These are phyloP conservation scores for Fraxinus paxiana DNA, from an alignment of 305 asterid genomes.

Conservation along the genomic window DNA sequence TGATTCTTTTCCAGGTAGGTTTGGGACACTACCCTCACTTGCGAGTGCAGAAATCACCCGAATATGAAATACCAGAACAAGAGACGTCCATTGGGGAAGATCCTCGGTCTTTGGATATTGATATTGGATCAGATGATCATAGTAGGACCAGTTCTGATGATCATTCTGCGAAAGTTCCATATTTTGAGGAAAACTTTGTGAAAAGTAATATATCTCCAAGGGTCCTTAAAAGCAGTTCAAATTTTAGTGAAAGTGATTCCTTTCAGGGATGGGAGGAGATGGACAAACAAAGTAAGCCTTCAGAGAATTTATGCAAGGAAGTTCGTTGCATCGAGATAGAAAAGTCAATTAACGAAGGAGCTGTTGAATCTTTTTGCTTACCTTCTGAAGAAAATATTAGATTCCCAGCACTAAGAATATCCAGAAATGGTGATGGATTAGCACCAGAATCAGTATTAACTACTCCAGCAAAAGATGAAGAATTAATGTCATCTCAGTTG, in stretches of 20 bases:
- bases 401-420: slow-evolving; percentile 24
- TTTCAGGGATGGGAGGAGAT: slow-evolving; percentile 71
- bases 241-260: slow-evolving; percentile 57
- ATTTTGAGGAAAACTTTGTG: slow-evolving; percentile 43
- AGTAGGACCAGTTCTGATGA: slow-evolving; percentile 66
- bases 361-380: slow-evolving; percentile 26
- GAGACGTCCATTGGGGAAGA: slow-evolving; percentile 42
- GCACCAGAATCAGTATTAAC: slow-evolving; percentile 27
- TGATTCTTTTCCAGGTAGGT: slow-evolving; percentile 50
- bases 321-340: slow-evolving; percentile 71
- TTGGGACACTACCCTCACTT: slow-evolving; percentile 57
- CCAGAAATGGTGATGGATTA: slow-evolving; percentile 22
- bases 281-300: slow-evolving; percentile 61
- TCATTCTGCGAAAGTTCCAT: slow-evolving; percentile 48
- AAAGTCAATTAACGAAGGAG: slow-evolving; percentile 36
- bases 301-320: slow-evolving; percentile 75
- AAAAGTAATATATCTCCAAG: slow-evolving; percentile 41
- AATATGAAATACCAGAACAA: slow-evolving; percentile 27
- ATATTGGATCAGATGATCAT: slow-evolving; percentile 46
- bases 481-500: slow-evolving; percentile 19
- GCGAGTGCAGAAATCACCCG: slow-evolving; percentile 54
- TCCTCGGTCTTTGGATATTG: slow-evolving; percentile 40
- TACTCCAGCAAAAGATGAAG: slow-evolving; percentile 24
- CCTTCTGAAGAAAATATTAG: slow-evolving; percentile 32
- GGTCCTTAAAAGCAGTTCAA: slow-evolving; percentile 36